Conservation (phyloP, 148 eudicot species). For the Nyssa sinensis region DNA sequence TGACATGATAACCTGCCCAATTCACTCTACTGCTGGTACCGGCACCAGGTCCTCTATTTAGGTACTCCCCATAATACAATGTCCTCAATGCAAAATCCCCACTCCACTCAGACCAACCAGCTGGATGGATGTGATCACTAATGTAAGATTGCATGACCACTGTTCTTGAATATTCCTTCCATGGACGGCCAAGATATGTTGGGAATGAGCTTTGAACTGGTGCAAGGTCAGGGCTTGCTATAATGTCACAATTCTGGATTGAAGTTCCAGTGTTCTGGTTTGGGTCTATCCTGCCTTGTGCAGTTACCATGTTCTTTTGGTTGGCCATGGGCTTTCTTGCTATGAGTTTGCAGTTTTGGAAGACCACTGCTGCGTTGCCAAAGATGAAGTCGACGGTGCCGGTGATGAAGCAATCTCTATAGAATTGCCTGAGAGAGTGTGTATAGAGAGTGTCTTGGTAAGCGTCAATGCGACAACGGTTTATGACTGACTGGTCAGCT, state of each 20-base stretch:
- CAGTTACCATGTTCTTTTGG: constrained; percentile 22
- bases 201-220: constrained; percentile 4
- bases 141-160: constrained; percentile 25
- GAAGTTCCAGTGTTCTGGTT: too few species aligned
- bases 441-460: constrained; percentile 43
- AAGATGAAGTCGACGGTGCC: constrained; percentile 44
- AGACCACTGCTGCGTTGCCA: constrained; percentile 30
- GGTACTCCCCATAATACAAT: too few species aligned
- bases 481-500: constrained; percentile 29
- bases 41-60: too few species aligned
- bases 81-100: too few species aligned
- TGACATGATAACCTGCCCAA: too few species aligned
- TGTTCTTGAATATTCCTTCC: constrained; percentile 35
- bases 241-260: too few species aligned
- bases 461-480: constrained; percentile 23
- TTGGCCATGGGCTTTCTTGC: constrained; percentile 17
- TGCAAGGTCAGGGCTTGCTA: too few species aligned
- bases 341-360: constrained; percentile 25
- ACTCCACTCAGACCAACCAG: too few species aligned
- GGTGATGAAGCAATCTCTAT: constrained; percentile 8
- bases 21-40: too few species aligned
- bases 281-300: too few species aligned
- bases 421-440: constrained; percentile 34
- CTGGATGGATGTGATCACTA: too few species aligned
- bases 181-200: constrained; percentile 34